Evolutionary conservation across 441 rosid species (phyloP).

Genomic region (Adansonia grandidieri): DNA sequence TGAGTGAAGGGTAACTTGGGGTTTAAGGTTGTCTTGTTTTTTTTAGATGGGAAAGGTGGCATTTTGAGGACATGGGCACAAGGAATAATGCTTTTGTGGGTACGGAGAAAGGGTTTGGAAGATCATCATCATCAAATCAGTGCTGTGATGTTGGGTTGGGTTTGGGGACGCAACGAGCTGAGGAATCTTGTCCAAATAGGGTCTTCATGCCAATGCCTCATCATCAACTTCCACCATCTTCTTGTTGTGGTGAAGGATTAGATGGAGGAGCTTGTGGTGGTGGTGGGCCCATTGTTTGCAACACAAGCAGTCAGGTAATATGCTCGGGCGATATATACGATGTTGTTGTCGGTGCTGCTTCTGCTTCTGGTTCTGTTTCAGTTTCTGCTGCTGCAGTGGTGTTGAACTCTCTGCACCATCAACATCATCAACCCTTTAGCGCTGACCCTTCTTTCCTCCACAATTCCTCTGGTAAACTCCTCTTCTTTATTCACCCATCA

Average conservation of each 20-base stretch:
- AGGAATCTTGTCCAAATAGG: constrained; percentile 30
- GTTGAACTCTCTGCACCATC: constrained; percentile 28
- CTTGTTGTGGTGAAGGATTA: constrained; percentile 30
- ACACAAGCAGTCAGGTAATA: constrained; percentile 47
- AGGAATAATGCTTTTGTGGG: constrained; percentile 36
- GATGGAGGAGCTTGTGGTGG: constrained; percentile 20
- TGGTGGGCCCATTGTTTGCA: constrained; percentile 49
- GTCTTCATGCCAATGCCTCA: constrained; percentile 38
- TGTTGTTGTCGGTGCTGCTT: constrained; percentile 42
- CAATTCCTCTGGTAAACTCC: constrained; percentile 40
- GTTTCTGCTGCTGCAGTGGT: constrained; percentile 16
- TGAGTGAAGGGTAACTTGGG: constrained; percentile 2
- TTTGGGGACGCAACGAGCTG: constrained; percentile 38
- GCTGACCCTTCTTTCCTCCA: constrained; percentile 39
- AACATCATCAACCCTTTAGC: neutral
- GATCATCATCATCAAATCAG: constrained; percentile 28
- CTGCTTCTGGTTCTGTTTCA: constrained; percentile 11
- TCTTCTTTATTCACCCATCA: constrained; percentile 6
- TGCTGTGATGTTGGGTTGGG: constrained; percentile 43
- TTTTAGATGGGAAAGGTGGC: constrained; percentile 32
- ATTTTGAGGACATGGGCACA: constrained; percentile 36
- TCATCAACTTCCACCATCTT: constrained; percentile 23
- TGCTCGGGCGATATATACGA: constrained; percentile 47
- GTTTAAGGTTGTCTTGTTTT: constrained; percentile 26
- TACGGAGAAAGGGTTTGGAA: constrained; percentile 31